A percentile compares a stretch with the other conserved stretches of the same genome.
Evolutionary conservation across 106 monocot species (phyloP).

Genomic region (Xerophyta viscosa): DNA sequence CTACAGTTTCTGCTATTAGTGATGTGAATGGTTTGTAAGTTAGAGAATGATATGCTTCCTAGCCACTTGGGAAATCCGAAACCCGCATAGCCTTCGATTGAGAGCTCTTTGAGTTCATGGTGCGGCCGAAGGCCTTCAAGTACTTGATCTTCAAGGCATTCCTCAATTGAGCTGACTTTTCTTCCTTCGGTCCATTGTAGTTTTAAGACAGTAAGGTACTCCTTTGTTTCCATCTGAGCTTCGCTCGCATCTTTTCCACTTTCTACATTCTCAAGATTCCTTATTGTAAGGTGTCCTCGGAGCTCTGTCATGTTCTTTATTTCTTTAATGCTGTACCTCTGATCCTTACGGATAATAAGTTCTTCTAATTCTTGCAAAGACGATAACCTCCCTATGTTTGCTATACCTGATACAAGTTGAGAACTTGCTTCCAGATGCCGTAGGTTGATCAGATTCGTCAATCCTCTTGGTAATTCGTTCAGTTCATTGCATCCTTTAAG

Average conservation of each 20-base stretch:
- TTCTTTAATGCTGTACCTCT: slow-evolving; percentile 27
- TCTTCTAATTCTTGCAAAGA: slow-evolving; percentile 32
- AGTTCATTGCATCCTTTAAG: slow-evolving; percentile 4
- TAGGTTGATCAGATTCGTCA: slow-evolving; percentile 8
- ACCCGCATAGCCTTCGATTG: slow-evolving; percentile 5
- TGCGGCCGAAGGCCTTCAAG: slow-evolving; percentile 12
- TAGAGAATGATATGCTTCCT: background rate
- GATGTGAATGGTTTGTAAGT: background rate
- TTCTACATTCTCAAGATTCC: slow-evolving; percentile 13
- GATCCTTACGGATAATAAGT: slow-evolving; percentile 15
- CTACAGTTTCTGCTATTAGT: background rate
- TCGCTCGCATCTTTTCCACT: slow-evolving; percentile 1
- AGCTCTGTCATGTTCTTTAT: slow-evolving; percentile 29
- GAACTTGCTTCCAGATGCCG: slow-evolving; percentile 14
- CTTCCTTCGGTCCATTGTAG: background rate
- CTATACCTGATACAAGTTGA: background rate
- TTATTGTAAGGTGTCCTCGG: slow-evolving; percentile 22
- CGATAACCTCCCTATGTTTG: slow-evolving; percentile 25
- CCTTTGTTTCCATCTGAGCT: background rate
- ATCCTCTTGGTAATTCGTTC: slow-evolving; percentile 2
- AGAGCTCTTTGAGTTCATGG: slow-evolving; percentile 3
- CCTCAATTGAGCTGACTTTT: background rate
- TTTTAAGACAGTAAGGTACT: slow-evolving; percentile 5
- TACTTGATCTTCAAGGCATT: background rate
- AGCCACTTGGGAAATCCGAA: slow-evolving; percentile 8